Evolutionary conservation across 1,284 basidiomycete species (phyloP).

Genomic region (Puccinia novopanici): DNA sequence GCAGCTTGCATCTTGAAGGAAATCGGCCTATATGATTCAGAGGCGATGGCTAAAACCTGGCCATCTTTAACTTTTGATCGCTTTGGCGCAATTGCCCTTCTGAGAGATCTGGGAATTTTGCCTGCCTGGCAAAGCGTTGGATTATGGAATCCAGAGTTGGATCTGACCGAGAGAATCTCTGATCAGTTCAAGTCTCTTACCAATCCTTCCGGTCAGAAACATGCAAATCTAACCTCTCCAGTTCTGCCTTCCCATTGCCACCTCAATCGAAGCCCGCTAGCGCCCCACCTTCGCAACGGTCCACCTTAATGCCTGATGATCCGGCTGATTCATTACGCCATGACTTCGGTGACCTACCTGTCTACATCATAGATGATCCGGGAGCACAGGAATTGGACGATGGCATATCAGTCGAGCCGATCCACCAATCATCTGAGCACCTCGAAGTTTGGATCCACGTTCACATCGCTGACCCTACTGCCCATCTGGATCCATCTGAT

Average conservation of each 20-base stretch:
- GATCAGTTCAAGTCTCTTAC: slow-evolving; percentile 51
- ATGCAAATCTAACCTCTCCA: neutral
- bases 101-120: slow-evolving; percentile 46
- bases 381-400: slow-evolving; percentile 88
- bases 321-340: slow-evolving; percentile 68
- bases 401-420: slow-evolving; percentile 76
- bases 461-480: slow-evolving; percentile 91
- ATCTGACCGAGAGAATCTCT: slow-evolving; percentile 36
- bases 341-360: slow-evolving; percentile 79
- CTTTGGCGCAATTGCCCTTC: slow-evolving; percentile 46
- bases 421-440: slow-evolving; percentile 1
- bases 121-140: slow-evolving; percentile 50
- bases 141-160: slow-evolving; percentile 47
- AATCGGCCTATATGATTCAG: slow-evolving; percentile 47
- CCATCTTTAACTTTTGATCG: slow-evolving; percentile 49
- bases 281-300: neutral
- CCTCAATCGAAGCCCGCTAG: neutral
- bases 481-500: slow-evolving; percentile 73
- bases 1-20: slow-evolving; percentile 43
- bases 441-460: slow-evolving; percentile 75
- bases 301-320: slow-evolving; percentile 54
- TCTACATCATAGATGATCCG: slow-evolving; percentile 86
- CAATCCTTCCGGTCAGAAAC: neutral
- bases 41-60: slow-evolving; percentile 48
- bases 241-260: slow-evolving; percentile 6